These are phyloP conservation scores for Phytophthora agathidicida DNA, from an alignment of 352 stramenopile species.

Conservation along the genomic window DNA sequence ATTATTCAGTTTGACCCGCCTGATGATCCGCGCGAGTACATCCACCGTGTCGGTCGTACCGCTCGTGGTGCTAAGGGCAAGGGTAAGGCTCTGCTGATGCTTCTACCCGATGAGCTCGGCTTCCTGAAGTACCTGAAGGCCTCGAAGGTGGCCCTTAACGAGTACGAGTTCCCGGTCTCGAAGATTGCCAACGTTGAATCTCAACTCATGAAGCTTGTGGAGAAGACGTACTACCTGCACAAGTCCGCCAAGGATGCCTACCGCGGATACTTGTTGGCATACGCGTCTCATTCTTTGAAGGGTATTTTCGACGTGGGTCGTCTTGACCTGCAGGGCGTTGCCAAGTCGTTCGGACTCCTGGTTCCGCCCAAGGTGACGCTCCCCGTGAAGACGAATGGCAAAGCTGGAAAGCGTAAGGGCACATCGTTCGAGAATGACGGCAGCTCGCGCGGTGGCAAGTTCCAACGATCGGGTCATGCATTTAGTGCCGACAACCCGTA, in stretches of 20 bases:
- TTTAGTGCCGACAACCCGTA: conserved; percentile 99
- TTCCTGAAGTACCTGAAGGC: conserved; percentile 98
- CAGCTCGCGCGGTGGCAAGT: conserved; percentile 57
- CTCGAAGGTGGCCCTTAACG: conserved; percentile 98
- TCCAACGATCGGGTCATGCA: conserved; percentile 89
- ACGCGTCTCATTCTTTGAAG: conserved; percentile 97
- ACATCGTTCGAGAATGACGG: conserved; percentile 61
- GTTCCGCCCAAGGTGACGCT: conserved; percentile 98
- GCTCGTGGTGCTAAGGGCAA: conserved; percentile 89
- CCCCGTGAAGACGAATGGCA: conserved; percentile 85
- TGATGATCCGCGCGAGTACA: conserved; percentile 99
- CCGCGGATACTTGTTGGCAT: conserved; percentile 97
- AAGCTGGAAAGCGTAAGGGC: conserved; percentile 75
- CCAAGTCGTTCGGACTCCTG: conserved; percentile 97
- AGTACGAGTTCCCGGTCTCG: conserved; percentile 98
- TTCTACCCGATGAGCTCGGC: conserved; percentile 97
- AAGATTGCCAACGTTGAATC: conserved; percentile 98
- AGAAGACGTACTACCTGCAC: conserved; percentile 99
- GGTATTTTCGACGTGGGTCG: conserved; percentile 99
- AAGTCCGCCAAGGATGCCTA: conserved; percentile 98
- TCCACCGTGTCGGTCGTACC: conserved; percentile 92
- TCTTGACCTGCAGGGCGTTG: conserved; percentile 96
- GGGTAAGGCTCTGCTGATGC: conserved; percentile 97
- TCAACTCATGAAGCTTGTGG: conserved; percentile 97
- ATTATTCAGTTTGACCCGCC: conserved; percentile 99